Evolutionary conservation across 225 moss, liverwort and hornwort genomes (phyloP).

Genomic region (Polytrichum commune): DNA sequence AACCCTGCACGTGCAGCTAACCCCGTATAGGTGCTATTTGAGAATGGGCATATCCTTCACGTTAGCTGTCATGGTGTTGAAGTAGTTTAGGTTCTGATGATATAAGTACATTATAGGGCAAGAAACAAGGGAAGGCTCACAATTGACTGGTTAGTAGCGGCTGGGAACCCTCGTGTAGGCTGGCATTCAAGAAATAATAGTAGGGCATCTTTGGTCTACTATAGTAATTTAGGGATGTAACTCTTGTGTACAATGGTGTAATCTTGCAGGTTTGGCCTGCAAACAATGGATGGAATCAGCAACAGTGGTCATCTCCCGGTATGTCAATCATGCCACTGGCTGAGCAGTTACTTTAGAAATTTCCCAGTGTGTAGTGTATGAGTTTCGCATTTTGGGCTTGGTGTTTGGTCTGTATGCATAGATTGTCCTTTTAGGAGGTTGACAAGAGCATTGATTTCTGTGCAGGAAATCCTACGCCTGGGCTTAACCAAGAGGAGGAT

Average conservation of each 20-base stretch:
- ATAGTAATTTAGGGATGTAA: background rate
- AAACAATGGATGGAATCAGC: conserved; percentile 75
- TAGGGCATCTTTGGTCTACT: background rate
- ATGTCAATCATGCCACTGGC: conserved; percentile 7
- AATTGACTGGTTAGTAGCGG: background rate
- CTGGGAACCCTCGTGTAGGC: background rate
- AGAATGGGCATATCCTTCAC: no score
- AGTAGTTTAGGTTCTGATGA: no score
- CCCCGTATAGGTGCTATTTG: no score
- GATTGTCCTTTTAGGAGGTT: background rate
- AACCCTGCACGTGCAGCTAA: no score
- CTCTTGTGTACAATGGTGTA: conserved; percentile 14
- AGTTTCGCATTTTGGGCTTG: background rate
- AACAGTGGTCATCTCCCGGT: conserved; percentile 79
- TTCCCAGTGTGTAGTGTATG: no score
- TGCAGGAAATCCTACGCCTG: conserved; percentile 43
- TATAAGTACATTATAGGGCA: no score
- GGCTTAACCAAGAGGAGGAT: conserved; percentile 82
- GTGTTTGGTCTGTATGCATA: background rate
- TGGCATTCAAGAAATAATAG: background rate
- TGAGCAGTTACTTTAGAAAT: no score
- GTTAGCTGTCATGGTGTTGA: no score
- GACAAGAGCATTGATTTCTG: conserved; percentile 12
- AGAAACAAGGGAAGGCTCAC: background rate
- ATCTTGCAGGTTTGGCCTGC: conserved; percentile 64